These are phyloP conservation scores for Stagonosporopsis cucurbitacearum DNA, from an alignment of 2,329 filamentous ascomycete species.

Conservation along the genomic window DNA sequence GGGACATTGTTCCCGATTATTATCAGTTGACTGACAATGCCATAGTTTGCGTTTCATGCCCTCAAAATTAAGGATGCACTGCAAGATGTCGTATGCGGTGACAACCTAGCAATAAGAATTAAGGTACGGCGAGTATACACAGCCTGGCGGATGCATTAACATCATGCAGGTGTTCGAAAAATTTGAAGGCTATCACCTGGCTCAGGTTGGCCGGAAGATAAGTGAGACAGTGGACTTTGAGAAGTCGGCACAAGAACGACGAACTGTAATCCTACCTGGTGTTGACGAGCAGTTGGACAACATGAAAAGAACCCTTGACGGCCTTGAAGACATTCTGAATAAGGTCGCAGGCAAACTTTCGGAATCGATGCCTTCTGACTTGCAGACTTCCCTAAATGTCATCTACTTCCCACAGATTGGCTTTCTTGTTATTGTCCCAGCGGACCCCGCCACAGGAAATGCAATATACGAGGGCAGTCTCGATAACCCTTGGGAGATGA, in stretches of 20 bases:
- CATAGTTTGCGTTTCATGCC: conserved; percentile 72
- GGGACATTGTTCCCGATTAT: neutral
- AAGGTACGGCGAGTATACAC: conserved; percentile 54
- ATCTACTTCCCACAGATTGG: conserved; percentile 92
- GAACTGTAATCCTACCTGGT: conserved; percentile 74
- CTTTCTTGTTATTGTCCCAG: conserved; percentile 78
- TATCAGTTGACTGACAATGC: neutral
- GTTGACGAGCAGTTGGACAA: conserved; percentile 77
- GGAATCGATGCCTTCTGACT: conserved; percentile 64
- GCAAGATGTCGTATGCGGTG: conserved; percentile 61
- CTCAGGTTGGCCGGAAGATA: conserved; percentile 73
- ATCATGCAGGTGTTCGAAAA: conserved; percentile 60
- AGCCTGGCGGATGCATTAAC: neutral
- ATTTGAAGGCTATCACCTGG: conserved; percentile 66
- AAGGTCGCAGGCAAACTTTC: conserved; percentile 70
- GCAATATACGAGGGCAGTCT: conserved; percentile 68
- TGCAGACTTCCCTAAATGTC: conserved; percentile 69
- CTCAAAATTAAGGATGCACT: conserved; percentile 73
- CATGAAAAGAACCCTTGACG: conserved; percentile 78
- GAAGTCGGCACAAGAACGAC: conserved; percentile 71
- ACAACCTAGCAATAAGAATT: conserved; percentile 59
- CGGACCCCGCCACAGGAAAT: conserved; percentile 64
- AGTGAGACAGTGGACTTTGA: conserved; percentile 78
- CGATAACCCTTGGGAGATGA: conserved; percentile 74
- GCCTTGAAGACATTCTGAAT: conserved; percentile 75